These are phyloP conservation scores for Lenwebbia sp. DNA, from an alignment of 345 rosid genomes.

Conservation along the genomic window DNA sequence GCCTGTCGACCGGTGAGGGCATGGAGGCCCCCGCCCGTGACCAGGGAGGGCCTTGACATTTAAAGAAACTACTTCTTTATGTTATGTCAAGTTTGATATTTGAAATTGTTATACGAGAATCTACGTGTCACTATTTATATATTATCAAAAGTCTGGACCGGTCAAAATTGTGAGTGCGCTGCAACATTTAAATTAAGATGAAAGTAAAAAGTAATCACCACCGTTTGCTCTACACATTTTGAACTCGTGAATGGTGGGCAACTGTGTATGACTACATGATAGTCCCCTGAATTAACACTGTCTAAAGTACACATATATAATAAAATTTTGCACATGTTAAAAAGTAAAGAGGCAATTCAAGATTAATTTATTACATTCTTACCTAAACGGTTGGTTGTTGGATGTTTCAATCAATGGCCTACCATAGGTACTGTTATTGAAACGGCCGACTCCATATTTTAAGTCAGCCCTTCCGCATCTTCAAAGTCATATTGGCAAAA, in stretches of 20 bases:
- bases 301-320: not conserved
- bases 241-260: not conserved
- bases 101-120: too few relatives aligned
- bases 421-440: not conserved
- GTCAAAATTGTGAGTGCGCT: too few relatives aligned
- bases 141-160: too few relatives aligned
- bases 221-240: not conserved
- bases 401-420: not conserved
- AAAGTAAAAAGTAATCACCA: not conserved
- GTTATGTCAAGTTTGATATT: too few relatives aligned
- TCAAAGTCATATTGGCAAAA: not conserved
- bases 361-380: not conserved
- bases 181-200: too few relatives aligned
- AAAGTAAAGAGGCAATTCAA: not conserved
- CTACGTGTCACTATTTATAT: too few relatives aligned
- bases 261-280: not conserved
- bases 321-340: not conserved
- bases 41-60: too few relatives aligned
- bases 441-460: not conserved
- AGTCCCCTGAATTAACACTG: not conserved
- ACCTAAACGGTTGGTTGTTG: not conserved
- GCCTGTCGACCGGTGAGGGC: too few relatives aligned
- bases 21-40: too few relatives aligned
- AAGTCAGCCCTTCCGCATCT: not conserved
- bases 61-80: too few relatives aligned